Evolutionary conservation across 129 eudicot genomes (phyloP).

Genomic region (Arctium lappa): DNA sequence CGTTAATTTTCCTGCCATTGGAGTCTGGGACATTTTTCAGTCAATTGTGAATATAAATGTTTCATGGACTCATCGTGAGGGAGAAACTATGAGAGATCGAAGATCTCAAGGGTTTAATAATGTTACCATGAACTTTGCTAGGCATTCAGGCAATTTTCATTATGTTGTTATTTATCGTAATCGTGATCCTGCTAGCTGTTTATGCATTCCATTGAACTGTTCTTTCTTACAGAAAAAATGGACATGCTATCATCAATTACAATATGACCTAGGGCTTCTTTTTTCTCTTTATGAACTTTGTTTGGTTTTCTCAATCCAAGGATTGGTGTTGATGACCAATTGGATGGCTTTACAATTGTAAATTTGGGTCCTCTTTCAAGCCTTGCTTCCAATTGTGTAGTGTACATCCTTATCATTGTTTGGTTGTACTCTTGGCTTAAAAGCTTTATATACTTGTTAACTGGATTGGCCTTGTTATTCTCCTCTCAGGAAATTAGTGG

Average conservation of each 20-base stretch:
- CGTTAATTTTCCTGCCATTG: neutral
- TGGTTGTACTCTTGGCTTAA: neutral
- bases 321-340: slow-evolving; percentile 1
- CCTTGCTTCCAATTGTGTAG: neutral
- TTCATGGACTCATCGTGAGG: neutral
- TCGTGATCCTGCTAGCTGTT: neutral
- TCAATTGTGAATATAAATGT: neutral
- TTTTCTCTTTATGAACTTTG: neutral
- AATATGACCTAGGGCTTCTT: neutral
- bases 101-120: neutral
- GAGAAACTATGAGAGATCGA: neutral
- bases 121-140: neutral
- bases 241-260: neutral
- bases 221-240: neutral
- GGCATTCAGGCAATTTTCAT: neutral
- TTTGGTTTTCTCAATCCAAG: neutral
- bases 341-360: neutral
- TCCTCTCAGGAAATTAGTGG: neutral
- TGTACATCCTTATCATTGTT: neutral
- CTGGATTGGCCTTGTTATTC: neutral
- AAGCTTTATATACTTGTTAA: neutral
- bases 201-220: neutral
- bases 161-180: neutral
- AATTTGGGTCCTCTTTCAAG: neutral
- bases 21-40: neutral